Base-by-base conservation (phyloP, 2,329 filamentous ascomycete species). In the Pyrenophora graminea region DNA sequence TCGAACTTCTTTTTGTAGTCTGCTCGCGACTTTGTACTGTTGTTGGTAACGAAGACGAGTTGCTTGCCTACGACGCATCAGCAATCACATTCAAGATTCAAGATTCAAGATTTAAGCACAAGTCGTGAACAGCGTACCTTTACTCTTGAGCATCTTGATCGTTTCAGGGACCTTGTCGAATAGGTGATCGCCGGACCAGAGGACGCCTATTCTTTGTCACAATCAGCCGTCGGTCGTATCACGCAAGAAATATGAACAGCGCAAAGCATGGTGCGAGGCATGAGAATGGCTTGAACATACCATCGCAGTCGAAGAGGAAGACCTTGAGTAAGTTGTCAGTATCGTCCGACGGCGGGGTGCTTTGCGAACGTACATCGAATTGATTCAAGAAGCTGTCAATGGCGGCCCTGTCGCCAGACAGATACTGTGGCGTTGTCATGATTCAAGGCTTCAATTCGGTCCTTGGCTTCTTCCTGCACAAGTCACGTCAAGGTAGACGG, bases 231-330 rank as follows among this genome's bases (percentile, higher is more conserved):
- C 33, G 47, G 32, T 25, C 18, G 27, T 40, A 40, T 42, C 2
- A 0, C n/a, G 6, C 13, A 15, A 17, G 3, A n/a, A 32, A 18
- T n/a, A 19, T 17, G 19, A 21, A 21, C 19, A 3, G n/a, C 18
- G 25, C 36, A 18, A 30, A 17, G 39, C 4, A 18, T 45, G 6
- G 1, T 1, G 45, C 67, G 31, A 69, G 6, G 25, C 36, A 12
- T 30, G 27, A 9, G 32, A 18, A 39, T 45, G 45, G 36, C 27
- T 44, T 9, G 36, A 46, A 51, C 59, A 46, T 79, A 96, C 93
- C 94, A 84, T 99, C 94, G 77, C 94, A 99, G 73, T 99, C 94
- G 68, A 99, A 90, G 10, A 99, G 80, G 70, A 99, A 97, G 31
- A 90, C 86, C 91, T 96, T 39, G 53, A 39, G 12, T 40, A 23